phyloP scores from a whole-genome alignment of 805 yeast species.

The Wickerhamiella siamensis region DNA sequence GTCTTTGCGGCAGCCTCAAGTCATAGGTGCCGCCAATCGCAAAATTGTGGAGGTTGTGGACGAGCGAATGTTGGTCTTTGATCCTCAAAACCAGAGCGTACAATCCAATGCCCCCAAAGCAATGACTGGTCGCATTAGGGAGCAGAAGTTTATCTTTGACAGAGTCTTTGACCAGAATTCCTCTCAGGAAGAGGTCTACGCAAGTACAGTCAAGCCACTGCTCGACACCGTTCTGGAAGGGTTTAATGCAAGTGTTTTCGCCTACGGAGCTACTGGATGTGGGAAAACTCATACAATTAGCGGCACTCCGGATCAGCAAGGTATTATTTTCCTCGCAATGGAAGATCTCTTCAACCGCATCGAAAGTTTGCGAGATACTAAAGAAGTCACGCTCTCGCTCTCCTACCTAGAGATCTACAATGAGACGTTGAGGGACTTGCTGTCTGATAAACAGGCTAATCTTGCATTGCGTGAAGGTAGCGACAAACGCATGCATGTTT shows the following conservation, averaged over 20 bases:
- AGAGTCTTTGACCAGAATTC: conserved; percentile 53
- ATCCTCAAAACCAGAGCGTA: conserved; percentile 40
- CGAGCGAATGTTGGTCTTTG: conserved; percentile 73
- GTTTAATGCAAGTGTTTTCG: conserved; percentile 80
- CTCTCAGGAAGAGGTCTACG: conserved; percentile 53
- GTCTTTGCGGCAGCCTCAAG: conserved; percentile 44
- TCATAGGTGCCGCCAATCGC: conserved; percentile 15
- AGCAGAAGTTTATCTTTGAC: conserved; percentile 54
- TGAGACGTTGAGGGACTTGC: conserved; percentile 70
- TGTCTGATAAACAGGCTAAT: conserved; percentile 37
- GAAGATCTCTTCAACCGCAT: conserved; percentile 55
- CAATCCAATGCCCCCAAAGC: conserved; percentile 12
- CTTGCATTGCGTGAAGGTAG: conserved; percentile 56
- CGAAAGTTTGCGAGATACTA: conserved; percentile 34
- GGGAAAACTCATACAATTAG: conserved; percentile 91
- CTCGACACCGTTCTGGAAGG: conserved; percentile 70
- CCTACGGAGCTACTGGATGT: conserved; percentile 93
- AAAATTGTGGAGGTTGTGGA: conserved; percentile 60
- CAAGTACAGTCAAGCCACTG: conserved; percentile 52
- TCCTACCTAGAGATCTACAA: conserved; percentile 76
- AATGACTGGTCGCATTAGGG: conserved; percentile 3
- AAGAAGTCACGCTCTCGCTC: conserved; percentile 43
- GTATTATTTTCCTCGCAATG: conserved; percentile 67
- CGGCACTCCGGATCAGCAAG: conserved; percentile 62
- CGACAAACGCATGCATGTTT: conserved; percentile 47